A percentile compares a stretch with the other conserved stretches of the same genome.
These are phyloP conservation scores for Corchorus capsularis DNA, from an alignment of 345 rosid species.

Conservation along the genomic window DNA sequence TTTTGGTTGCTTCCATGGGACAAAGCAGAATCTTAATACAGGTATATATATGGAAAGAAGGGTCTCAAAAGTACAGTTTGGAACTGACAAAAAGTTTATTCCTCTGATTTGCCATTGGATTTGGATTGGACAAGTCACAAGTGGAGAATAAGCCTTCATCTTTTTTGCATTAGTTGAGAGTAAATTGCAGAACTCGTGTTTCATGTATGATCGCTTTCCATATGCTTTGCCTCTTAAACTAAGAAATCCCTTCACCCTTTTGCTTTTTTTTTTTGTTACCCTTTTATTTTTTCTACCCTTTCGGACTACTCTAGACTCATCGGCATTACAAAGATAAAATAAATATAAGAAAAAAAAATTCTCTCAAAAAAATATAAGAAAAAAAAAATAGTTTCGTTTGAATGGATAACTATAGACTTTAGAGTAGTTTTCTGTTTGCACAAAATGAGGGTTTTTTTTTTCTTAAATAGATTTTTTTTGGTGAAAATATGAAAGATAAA, in stretches of 20 bases:
- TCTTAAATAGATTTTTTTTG: too few species aligned
- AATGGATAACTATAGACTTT: too few species aligned
- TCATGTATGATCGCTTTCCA: neutral
- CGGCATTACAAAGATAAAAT: too few species aligned
- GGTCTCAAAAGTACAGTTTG: neutral
- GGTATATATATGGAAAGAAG: too few species aligned
- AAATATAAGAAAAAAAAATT: too few species aligned
- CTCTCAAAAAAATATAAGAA: too few species aligned
- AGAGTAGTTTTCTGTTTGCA: too few species aligned
- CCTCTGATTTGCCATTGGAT: neutral
- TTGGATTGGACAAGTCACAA: too few species aligned
- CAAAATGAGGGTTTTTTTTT: too few species aligned
- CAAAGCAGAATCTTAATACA: neutral
- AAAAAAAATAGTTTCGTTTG: too few species aligned
- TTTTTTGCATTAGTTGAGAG: neutral
- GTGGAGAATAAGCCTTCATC: neutral
- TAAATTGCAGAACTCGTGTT: neutral
- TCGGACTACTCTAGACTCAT: too few species aligned
- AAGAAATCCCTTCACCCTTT: slow-evolving; percentile 1
- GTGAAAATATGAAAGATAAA: too few species aligned
- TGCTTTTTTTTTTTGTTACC: neutral
- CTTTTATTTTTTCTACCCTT: neutral
- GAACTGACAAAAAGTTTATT: neutral
- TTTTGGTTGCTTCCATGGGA: neutral
- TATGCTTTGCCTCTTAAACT: slow-evolving; percentile 4